phyloP scores from a whole-genome alignment of 805 yeast species.

The Cyberlindnera veronae region DNA sequence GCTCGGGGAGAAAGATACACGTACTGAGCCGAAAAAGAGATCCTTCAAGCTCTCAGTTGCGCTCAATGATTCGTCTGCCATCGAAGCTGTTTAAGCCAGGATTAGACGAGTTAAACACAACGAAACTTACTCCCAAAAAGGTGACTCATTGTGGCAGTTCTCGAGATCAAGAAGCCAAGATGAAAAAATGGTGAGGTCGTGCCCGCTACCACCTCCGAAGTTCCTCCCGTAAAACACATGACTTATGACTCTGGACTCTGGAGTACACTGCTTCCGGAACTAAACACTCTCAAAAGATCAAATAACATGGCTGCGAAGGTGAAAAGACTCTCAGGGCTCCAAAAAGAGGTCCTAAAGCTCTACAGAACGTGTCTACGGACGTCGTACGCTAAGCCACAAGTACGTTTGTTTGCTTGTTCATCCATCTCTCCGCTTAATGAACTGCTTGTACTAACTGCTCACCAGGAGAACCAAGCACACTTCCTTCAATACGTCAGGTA shows the following conservation, averaged over 20 bases:
- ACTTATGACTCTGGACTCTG: too few relatives aligned
- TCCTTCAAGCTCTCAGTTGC: slow-evolving; percentile 30
- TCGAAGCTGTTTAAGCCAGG: neutral
- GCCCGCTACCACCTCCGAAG: neutral
- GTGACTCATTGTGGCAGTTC: neutral
- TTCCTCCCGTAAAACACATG: neutral
- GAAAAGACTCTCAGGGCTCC: slow-evolving; percentile 42
- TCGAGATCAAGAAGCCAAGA: neutral
- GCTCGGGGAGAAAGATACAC: slow-evolving; percentile 3
- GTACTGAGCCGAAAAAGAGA: slow-evolving; percentile 35
- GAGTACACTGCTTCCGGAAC: neutral
- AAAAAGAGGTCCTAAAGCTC: slow-evolving; percentile 47
- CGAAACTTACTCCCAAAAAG: neutral
- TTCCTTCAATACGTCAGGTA: slow-evolving; percentile 41
- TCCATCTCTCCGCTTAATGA: neutral
- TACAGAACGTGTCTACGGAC: slow-evolving; percentile 47
- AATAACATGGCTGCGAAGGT: slow-evolving; percentile 24
- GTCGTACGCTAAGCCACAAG: slow-evolving; percentile 43
- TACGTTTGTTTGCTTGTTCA: slow-evolving; percentile 3
- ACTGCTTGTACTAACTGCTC: neutral
- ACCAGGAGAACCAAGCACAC: slow-evolving; percentile 37
- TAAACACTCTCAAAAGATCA: too few relatives aligned
- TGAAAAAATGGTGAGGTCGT: neutral
- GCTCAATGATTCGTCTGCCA: slow-evolving; percentile 11
- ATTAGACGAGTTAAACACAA: neutral